Evolutionary conservation across 495 filamentous ascomycete species (phyloP).

Genomic region (Penicillium roqueforti): DNA sequence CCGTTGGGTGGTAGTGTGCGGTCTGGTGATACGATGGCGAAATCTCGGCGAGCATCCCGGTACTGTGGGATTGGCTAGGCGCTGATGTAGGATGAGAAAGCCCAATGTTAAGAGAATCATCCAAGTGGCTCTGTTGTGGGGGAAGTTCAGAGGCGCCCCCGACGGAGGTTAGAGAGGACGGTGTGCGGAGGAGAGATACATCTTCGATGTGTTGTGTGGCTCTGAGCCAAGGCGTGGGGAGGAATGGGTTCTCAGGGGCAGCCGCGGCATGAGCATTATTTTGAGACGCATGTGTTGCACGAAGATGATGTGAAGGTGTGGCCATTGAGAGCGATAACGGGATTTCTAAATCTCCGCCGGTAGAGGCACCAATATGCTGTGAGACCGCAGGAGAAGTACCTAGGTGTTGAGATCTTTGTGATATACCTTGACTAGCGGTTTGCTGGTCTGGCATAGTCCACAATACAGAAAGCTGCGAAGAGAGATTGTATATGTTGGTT

Average conservation of each 20-base stretch:
- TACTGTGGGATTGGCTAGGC: constrained; percentile 20
- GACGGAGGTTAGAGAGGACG: constrained; percentile 31
- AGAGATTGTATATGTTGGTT: constrained; percentile 28
- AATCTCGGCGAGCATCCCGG: constrained; percentile 24
- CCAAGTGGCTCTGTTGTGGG: constrained; percentile 20
- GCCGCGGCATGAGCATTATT: neutral
- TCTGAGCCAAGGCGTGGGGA: constrained; percentile 33
- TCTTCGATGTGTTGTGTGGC: constrained; percentile 30
- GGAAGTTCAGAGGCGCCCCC: constrained; percentile 22
- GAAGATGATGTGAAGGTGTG: constrained; percentile 13
- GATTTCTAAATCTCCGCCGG: constrained; percentile 8
- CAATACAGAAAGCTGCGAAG: constrained; percentile 32
- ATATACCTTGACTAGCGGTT: neutral
- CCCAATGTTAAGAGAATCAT: constrained; percentile 11
- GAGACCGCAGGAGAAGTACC: constrained; percentile 9
- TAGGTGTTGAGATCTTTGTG: constrained; percentile 2
- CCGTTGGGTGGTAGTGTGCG: constrained; percentile 25
- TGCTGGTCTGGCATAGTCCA: constrained; percentile 24
- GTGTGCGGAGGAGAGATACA: constrained; percentile 28
- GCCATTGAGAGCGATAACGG: constrained; percentile 1
- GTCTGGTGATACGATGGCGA: constrained; percentile 23
- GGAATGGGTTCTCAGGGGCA: constrained; percentile 20
- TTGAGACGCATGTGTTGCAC: neutral
- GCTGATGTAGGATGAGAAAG: constrained; percentile 23
- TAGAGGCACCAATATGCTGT: constrained; percentile 11